These are phyloP conservation scores for Pyrrhoderma lamaoense DNA, from an alignment of 1,284 basidiomycete species.

Conservation along the genomic window DNA sequence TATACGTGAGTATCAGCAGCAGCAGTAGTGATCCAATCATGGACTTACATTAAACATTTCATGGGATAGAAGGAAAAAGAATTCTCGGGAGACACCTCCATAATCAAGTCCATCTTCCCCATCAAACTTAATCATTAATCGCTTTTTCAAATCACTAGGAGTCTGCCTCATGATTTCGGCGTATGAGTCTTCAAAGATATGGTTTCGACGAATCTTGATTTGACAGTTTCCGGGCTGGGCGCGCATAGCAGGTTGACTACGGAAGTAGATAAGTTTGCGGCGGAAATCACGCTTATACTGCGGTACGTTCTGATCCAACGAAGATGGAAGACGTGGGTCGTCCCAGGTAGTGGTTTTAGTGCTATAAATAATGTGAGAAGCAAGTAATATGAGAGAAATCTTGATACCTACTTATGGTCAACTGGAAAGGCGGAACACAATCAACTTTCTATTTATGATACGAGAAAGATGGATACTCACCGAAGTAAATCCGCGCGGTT, in stretches of 20 bases:
- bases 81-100: conserved; percentile 85
- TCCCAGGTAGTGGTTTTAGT: conserved; percentile 96
- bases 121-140: conserved; percentile 98
- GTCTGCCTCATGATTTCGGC: conserved; percentile 92
- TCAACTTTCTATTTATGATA: background rate
- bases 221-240: conserved; percentile 90
- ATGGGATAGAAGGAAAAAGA: conserved; percentile 89
- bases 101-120: conserved; percentile 98
- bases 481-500: conserved; percentile 92
- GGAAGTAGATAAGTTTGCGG: conserved; percentile 98
- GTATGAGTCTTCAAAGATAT: conserved; percentile 96
- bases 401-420: conserved; percentile 8
- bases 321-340: conserved; percentile 57
- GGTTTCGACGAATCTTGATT: conserved; percentile 87
- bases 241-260: conserved; percentile 93
- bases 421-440: background rate
- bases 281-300: conserved; percentile 99
- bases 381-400: background rate
- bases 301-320: conserved; percentile 88
- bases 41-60: conserved; percentile 81
- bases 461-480: conserved; percentile 57
- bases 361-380: conserved; percentile 36
- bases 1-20: no score
- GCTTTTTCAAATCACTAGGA: conserved; percentile 92
- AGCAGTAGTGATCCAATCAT: background rate